These are phyloP conservation scores for Lentinus tigrinus DNA, from an alignment of 768 basidiomycete species.

Conservation along the genomic window DNA sequence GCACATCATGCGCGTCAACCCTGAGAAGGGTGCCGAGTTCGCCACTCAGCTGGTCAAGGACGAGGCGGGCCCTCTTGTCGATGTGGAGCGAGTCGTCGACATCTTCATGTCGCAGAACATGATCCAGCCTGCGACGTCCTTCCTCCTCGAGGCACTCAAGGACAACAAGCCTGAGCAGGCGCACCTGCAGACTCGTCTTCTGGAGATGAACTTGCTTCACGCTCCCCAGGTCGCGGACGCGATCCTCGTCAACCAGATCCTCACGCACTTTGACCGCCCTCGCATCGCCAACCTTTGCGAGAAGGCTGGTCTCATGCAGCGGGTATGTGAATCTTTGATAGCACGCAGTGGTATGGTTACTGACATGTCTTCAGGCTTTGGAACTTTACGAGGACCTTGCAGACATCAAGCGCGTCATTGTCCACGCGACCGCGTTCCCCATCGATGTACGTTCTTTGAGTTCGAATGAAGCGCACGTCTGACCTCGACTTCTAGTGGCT, in stretches of 20 bases:
- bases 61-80: constrained; percentile 88
- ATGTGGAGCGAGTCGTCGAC: constrained; percentile 94
- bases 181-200: constrained; percentile 89
- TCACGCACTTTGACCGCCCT: constrained; percentile 93
- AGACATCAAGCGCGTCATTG: constrained; percentile 98
- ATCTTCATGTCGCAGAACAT: constrained; percentile 99
- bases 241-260: constrained; percentile 98
- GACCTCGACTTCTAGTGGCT: constrained; percentile 65
- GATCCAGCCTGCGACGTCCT: constrained; percentile 98
- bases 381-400: constrained; percentile 97
- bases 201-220: constrained; percentile 97
- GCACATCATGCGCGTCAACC: constrained; percentile 93
- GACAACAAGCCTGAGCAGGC: constrained; percentile 98
- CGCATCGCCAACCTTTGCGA: constrained; percentile 98
- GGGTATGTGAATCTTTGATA: constrained; percentile 48
- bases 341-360: background rate
- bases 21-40: constrained; percentile 98
- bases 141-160: constrained; percentile 95
- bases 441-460: constrained; percentile 59
- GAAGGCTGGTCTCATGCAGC: constrained; percentile 93
- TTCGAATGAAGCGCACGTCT: background rate
- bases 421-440: constrained; percentile 83
- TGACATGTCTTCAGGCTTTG: constrained; percentile 62
- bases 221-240: constrained; percentile 99
- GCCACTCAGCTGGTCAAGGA: constrained; percentile 94